Evolutionary conservation across 192 early-diverging fungal genomes (phyloP).

Genomic region (Entomortierella parvispora): DNA sequence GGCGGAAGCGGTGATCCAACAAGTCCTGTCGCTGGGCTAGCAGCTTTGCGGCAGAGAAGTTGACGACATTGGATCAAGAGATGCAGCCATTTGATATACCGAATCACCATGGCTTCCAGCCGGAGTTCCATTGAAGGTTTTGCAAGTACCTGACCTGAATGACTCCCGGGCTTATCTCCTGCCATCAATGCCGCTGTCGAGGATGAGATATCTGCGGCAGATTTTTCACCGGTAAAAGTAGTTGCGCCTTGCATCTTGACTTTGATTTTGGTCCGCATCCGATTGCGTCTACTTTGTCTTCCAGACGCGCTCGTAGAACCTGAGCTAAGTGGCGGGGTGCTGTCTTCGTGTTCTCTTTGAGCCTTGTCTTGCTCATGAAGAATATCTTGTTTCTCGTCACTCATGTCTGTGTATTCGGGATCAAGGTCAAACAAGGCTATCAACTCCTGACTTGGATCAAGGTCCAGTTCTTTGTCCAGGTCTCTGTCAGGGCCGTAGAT

Average conservation of each 20-base stretch:
- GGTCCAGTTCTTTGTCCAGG: constrained; percentile 29
- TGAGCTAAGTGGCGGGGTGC: neutral
- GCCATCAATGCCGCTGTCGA: too few relatives aligned
- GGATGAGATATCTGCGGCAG: neutral
- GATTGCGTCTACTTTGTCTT: constrained; percentile 4
- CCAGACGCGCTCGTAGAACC: neutral
- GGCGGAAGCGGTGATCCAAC: neutral
- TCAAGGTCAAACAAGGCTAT: constrained; percentile 22
- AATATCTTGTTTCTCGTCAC: neutral
- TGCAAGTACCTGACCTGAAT: neutral
- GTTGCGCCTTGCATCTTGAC: constrained; percentile 5
- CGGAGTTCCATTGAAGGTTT: neutral
- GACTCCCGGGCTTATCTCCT: too few relatives aligned
- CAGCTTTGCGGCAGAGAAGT: constrained; percentile 20
- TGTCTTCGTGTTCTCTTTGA: neutral
- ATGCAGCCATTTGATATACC: constrained; percentile 50
- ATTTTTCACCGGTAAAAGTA: neutral
- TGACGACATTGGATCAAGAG: constrained; percentile 47
- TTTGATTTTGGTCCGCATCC: constrained; percentile 22
- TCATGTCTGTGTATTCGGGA: constrained; percentile 21
- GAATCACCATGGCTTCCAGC: constrained; percentile 45
- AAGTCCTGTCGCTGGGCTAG: neutral
- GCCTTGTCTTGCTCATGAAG: neutral
- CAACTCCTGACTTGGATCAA: constrained; percentile 24
- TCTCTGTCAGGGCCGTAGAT: constrained; percentile 40